Evolutionary conservation across 306 rosid species (phyloP), one percentile per base, ranked within the genome.

Genomic region (Ochetophila trinervis): DNA sequence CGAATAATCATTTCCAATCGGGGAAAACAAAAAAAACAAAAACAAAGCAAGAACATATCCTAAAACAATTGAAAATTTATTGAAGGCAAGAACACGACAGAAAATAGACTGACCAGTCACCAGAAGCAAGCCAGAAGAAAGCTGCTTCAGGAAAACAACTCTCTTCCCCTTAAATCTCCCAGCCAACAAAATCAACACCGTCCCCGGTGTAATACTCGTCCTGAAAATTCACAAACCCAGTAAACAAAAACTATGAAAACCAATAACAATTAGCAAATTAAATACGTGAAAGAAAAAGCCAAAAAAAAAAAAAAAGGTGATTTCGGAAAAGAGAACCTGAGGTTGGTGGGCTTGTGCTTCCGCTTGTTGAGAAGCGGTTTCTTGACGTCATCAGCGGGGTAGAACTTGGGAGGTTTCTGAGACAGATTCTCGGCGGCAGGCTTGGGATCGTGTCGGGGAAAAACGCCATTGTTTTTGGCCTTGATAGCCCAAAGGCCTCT

Each of bases 101-200:
- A 56, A 32, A 16, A 18, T 12, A 27, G 60, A 8, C 49, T 58
- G 35, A 78, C 82, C 79, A 44, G 83, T 68, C 3, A 68, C 83
- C 10, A 78, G 57, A 73, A 73, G 79, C 57, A 78, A 62, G 21
- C 78, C 79, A 69, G 83, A 78, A 0, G 79, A 10, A 44, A 78
- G 76, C 36, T 78, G 79, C 53, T 64, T 78, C 5, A 78, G 59
- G 21, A 78, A 78, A 13, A 78, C 78, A 37, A 78, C 79, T 60
- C 83, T 68, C 71, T 73, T 78, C 35, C 83, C 79, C 76, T 73
- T 73, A 21, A 78, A 78, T 69, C 75, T 69, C 52, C 83, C 83
- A 20, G 83, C 65, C 60, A 78, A 57, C 14, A 78, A 32, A 23
- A 78, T 68, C 73, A 73, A 73, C 68, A 73, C 73, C 36, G 83